Evolutionary conservation across 805 yeast species (phyloP).

Genomic region (Starmerella ratchasimensis): DNA sequence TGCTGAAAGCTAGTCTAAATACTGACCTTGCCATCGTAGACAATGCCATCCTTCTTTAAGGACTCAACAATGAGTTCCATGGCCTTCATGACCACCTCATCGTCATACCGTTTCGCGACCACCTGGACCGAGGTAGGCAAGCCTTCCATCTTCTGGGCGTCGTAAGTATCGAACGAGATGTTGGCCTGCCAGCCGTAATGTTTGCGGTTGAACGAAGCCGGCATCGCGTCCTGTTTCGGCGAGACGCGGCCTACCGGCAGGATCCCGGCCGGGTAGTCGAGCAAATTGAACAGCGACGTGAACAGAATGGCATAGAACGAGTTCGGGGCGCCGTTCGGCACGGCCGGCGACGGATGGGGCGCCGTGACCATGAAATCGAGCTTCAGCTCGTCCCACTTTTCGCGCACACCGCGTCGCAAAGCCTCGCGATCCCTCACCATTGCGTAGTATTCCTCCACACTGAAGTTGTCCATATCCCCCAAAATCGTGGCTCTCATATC

Average conservation of each 20-base stretch:
- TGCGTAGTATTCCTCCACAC: conserved; percentile 26
- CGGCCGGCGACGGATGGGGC: conserved; percentile 33
- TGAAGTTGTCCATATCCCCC: conserved; percentile 24
- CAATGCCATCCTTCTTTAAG: conserved; percentile 3
- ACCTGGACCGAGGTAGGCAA: conserved; percentile 53
- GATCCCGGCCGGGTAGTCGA: conserved; percentile 44
- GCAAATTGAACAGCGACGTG: conserved; percentile 41
- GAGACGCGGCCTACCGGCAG: conserved; percentile 48
- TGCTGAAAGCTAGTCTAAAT: too few relatives aligned
- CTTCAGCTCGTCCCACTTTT: conserved; percentile 28
- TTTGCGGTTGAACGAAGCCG: conserved; percentile 20
- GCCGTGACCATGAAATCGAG: conserved; percentile 30
- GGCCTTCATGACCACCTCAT: conserved; percentile 44
- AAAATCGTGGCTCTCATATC: conserved; percentile 27
- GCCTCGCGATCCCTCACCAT: conserved; percentile 27
- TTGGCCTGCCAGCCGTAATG: conserved; percentile 31
- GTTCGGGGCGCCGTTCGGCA: conserved; percentile 28
- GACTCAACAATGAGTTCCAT: conserved; percentile 30
- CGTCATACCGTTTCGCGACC: conserved; percentile 43
- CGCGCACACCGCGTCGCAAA: conserved; percentile 25
- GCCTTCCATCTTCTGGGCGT: conserved; percentile 41
- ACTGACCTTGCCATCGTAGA: too few relatives aligned
- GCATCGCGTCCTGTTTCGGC: conserved; percentile 24
- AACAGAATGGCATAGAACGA: conserved; percentile 33
- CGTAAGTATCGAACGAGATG: conserved; percentile 34